Evolutionary conservation across 352 stramenopile genomes (phyloP).

Genomic region (Discostella stelligera): DNA sequence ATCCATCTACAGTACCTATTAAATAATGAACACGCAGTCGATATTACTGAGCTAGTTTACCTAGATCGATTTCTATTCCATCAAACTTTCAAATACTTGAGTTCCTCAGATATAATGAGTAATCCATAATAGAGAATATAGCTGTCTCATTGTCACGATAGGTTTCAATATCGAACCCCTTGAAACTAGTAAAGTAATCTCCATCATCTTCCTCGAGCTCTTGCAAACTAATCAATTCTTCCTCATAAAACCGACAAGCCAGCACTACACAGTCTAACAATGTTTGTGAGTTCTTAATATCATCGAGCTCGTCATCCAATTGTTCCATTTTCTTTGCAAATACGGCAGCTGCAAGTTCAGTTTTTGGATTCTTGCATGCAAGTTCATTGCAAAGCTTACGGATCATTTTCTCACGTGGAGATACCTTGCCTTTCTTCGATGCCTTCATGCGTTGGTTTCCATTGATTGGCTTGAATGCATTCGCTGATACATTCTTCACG

Average conservation of each 20-base stretch:
- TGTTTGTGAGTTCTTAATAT: conserved; percentile 56
- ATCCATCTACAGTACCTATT: conserved; percentile 6
- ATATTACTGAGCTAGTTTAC: neutral
- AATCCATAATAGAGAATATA: conserved; percentile 74
- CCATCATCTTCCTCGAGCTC: conserved; percentile 56
- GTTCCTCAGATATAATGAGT: conserved; percentile 65
- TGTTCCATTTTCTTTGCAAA: conserved; percentile 67
- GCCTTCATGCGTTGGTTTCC: conserved; percentile 29
- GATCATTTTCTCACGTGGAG: conserved; percentile 50
- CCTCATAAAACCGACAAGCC: conserved; percentile 74
- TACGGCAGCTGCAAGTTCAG: conserved; percentile 48
- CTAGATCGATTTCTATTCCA: neutral
- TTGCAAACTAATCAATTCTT: conserved; percentile 57
- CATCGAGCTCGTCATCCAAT: conserved; percentile 68
- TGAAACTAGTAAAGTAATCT: conserved; percentile 43
- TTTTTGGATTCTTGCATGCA: conserved; percentile 68
- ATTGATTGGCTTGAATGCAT: conserved; percentile 22
- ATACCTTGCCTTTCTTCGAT: conserved; percentile 39
- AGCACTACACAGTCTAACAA: conserved; percentile 74
- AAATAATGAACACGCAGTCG: conserved; percentile 6
- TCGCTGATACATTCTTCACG: neutral
- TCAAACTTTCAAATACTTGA: conserved; percentile 1
- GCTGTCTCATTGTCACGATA: conserved; percentile 72
- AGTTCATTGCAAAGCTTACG: conserved; percentile 61
- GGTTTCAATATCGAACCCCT: conserved; percentile 53